phyloP scores from a whole-genome alignment of 495 filamentous ascomycete species.

The Margaritispora aquatica region DNA sequence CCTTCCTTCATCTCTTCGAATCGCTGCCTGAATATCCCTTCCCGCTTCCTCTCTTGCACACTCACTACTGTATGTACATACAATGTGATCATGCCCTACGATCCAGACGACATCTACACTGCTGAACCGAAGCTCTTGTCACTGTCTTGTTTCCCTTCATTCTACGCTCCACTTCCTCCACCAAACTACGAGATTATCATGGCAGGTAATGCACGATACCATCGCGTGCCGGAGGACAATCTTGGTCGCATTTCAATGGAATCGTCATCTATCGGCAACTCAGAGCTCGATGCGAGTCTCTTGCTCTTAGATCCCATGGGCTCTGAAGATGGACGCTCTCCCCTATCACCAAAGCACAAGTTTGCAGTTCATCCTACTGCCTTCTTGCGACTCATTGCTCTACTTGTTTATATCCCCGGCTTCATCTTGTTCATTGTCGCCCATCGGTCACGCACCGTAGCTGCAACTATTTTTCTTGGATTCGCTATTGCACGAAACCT shows the following conservation, averaged over 20 bases:
- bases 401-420: neutral
- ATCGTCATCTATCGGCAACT: neutral
- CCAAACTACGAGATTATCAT: slow-evolving; percentile 5
- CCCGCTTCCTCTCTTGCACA: neutral
- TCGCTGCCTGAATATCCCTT: neutral
- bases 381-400: neutral
- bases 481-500: neutral
- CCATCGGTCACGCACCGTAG: neutral
- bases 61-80: too few species aligned
- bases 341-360: neutral
- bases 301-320: neutral
- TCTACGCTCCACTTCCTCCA: neutral
- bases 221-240: neutral
- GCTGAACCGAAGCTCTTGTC: slow-evolving; percentile 4
- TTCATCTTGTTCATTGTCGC: neutral
- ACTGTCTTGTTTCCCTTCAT: neutral
- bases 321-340: neutral
- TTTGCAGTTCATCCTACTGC: neutral
- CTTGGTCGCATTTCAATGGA: neutral
- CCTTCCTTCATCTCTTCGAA: neutral
- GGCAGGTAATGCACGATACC: slow-evolving; percentile 1
- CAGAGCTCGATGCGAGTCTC: neutral
- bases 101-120: neutral
- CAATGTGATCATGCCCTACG: slow-evolving; percentile 8
- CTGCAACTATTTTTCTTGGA: neutral